phyloP scores from a whole-genome alignment of 345 rosid genomes.

The Corchorus olitorius region DNA sequence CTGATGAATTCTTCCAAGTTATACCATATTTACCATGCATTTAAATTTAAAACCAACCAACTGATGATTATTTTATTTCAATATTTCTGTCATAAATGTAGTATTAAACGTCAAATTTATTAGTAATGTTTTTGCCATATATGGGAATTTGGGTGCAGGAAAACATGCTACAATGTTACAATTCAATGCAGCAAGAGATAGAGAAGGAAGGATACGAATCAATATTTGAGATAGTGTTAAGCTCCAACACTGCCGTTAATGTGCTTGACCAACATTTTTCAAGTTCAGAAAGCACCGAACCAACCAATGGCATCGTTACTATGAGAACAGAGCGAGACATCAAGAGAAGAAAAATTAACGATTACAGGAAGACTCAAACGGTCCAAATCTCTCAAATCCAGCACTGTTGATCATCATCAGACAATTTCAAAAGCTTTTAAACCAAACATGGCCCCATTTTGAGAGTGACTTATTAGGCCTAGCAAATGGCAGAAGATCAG shows the following conservation, averaged over 20 bases:
- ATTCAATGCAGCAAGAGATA: slow-evolving; percentile 45
- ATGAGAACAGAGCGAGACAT: slow-evolving; percentile 17
- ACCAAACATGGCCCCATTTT: slow-evolving; percentile 27
- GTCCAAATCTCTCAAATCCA: slow-evolving; percentile 36
- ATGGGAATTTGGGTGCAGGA: slow-evolving; percentile 40
- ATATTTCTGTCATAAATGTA: background rate
- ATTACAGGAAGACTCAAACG: slow-evolving; percentile 20
- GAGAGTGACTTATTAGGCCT: slow-evolving; percentile 32
- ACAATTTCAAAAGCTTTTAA: background rate
- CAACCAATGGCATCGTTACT: slow-evolving; percentile 26
- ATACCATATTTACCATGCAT: background rate
- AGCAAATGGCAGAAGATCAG: background rate
- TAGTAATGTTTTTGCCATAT: no score
- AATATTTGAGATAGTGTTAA: slow-evolving; percentile 36
- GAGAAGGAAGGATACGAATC: slow-evolving; percentile 39
- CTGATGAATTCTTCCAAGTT: no score
- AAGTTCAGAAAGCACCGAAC: slow-evolving; percentile 44
- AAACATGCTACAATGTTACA: slow-evolving; percentile 47
- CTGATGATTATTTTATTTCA: no score
- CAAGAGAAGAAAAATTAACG: slow-evolving; percentile 40
- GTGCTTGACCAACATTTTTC: slow-evolving; percentile 61
- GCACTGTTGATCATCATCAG: slow-evolving; percentile 27
- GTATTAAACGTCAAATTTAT: background rate
- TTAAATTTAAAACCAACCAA: background rate
- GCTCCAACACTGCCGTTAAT: slow-evolving; percentile 50